These are phyloP conservation scores for Podaxis sp. DNA, from an alignment of 768 basidiomycete species.

Conservation along the genomic window DNA sequence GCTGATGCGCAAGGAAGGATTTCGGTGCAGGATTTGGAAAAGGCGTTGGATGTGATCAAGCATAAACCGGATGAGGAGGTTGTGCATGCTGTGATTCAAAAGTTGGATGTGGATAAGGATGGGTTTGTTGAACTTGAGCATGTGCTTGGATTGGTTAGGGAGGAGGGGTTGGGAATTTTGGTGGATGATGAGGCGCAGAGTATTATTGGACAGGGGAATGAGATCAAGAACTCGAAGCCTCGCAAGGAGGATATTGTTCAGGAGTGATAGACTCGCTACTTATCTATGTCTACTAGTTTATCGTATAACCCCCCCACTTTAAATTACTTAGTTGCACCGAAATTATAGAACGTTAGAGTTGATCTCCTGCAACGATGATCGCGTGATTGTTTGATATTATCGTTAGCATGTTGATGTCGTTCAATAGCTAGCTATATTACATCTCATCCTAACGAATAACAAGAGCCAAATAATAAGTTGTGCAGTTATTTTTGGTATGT, in stretches of 20 bases:
- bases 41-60: constrained; percentile 90
- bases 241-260: constrained; percentile 96
- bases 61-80: constrained; percentile 91
- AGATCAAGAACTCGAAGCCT: constrained; percentile 78
- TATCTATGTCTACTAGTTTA: neutral
- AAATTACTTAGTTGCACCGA: neutral
- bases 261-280: constrained; percentile 40
- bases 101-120: constrained; percentile 94
- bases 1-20: constrained; percentile 87
- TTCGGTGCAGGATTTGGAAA: constrained; percentile 83
- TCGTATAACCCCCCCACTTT: neutral
- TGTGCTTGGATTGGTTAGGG: constrained; percentile 83
- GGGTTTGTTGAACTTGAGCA: constrained; percentile 96
- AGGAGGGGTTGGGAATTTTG: constrained; percentile 85
- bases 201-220: constrained; percentile 79
- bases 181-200: constrained; percentile 84
- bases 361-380: neutral
- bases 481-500: neutral
- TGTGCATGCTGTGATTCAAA: constrained; percentile 83
- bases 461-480: neutral
- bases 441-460: constrained; percentile 5
- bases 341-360: neutral
- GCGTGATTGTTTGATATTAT: neutral
- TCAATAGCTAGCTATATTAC: constrained; percentile 3
- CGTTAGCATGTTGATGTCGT: neutral